Conservation (phyloP, 2,329 filamentous ascomycete species). For the Trichoderma aggressivum region DNA sequence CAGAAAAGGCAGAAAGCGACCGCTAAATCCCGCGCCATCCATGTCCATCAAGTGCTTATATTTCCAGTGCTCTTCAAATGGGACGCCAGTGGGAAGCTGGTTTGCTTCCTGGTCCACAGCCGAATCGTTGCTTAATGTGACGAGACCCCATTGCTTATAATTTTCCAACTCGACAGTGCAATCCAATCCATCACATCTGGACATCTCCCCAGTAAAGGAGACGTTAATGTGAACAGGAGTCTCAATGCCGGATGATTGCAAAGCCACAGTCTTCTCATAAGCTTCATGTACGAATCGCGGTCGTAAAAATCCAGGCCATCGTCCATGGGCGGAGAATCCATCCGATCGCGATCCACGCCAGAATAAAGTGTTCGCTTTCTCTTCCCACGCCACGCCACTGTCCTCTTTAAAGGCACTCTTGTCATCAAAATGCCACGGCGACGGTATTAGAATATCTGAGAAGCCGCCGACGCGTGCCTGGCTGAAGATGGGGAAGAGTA, state of each 20-base stretch:
- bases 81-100: conserved; percentile 4
- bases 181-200: conserved; percentile 41
- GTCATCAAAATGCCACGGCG: conserved; percentile 56
- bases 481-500: conserved; percentile 53
- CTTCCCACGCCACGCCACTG: conserved; percentile 45
- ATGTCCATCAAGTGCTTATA: conserved; percentile 68
- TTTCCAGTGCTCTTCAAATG: conserved; percentile 44
- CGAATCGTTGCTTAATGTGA: conserved; percentile 16
- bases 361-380: conserved; percentile 48
- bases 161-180: conserved; percentile 38
- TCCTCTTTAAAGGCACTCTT: conserved; percentile 51
- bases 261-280: conserved; percentile 38
- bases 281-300: conserved; percentile 61
- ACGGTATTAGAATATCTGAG: conserved; percentile 50
- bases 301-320: conserved; percentile 63
- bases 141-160: conserved; percentile 40
- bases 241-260: conserved; percentile 26
- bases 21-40: conserved; percentile 65
- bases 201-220: conserved; percentile 39
- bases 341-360: conserved; percentile 59
- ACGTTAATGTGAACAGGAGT: conserved; percentile 31
- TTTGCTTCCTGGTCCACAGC: not conserved
- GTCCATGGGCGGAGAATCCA: conserved; percentile 36
- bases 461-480: conserved; percentile 54
- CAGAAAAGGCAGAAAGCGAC: conserved; percentile 65